Base-by-base conservation (phyloP, 2,329 filamentous ascomycete species). In the Aspergillus novoparasiticus region DNA sequence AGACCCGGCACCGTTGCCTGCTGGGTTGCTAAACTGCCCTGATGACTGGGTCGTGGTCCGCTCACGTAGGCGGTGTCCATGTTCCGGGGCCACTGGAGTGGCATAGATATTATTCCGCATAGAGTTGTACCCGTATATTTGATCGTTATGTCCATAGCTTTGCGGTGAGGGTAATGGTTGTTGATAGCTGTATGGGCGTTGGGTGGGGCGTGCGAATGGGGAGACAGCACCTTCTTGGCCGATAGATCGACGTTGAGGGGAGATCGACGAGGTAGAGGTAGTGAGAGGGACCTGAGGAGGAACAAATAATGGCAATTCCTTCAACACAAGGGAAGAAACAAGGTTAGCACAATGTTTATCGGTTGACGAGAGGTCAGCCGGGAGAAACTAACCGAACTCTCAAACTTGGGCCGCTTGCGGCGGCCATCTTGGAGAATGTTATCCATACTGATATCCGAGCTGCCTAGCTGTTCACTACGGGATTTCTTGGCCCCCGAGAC, bases 371-470 rank as follows among this genome's bases (percentile, higher is more conserved):
- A 54, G n/a, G 51, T 36, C 51, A 54, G 39, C n/a, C 32, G n/a
- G 56, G 50, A 57, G 39, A 63, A 53, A 85, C 94, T 89, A 90
- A 98, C 94, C 80, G 94, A 97, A 83, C 94, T 98, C 79, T 98
- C 94, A 81, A 90, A 90, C 80, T 97, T 97, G 72, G 94, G 92
- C 75, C 93, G 89, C 84, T 98, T 97, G 76, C 95, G 90, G 79
- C 95, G 90, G 69, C 94, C 94, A 75, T 96, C 95, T 80, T 98
- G 94, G 65, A 99, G 91, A 78, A 99, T 98, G 77, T 99, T 99
- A 71, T 97, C 94, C 70, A 97, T 88, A 77, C 94, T 98, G 75
- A 99, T 99, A 71, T 99, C 95, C 19, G 95, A 96, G 76, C 93
- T 97, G 56, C 92, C 93, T 72, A 97, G 87, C 68, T 93, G 90